Evolutionary conservation across 306 rosid species (phyloP).

Genomic region (Macrotyloma uniflorum): DNA sequence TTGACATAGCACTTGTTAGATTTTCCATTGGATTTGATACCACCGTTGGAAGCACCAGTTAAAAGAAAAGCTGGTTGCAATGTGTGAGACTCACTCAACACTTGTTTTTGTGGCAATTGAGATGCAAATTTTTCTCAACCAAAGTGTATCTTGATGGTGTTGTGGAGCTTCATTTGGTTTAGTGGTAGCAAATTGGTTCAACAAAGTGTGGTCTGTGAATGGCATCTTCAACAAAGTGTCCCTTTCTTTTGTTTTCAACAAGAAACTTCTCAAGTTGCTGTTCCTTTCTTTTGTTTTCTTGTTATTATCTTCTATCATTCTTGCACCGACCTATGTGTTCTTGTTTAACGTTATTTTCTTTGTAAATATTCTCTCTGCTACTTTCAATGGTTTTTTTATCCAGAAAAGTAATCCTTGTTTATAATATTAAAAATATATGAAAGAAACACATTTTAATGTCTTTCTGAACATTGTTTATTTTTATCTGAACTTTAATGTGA

Average conservation of each 20-base stretch:
- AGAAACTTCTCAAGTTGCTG: conserved; percentile 27
- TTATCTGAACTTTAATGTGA: too few relatives aligned
- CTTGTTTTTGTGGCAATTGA: conserved; percentile 3
- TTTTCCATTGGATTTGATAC: conserved; percentile 40
- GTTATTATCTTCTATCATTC: background rate
- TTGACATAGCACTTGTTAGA: conserved; percentile 46
- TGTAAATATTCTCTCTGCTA: conserved; percentile 31
- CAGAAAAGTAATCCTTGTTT: background rate
- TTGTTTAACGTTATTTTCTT: background rate
- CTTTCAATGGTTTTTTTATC: too few relatives aligned
- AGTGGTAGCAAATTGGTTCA: conserved; percentile 26
- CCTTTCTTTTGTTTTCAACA: background rate
- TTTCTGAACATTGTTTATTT: too few relatives aligned
- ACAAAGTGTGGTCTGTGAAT: background rate
- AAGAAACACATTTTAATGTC: too few relatives aligned
- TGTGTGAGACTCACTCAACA: conserved; percentile 17
- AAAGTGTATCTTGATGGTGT: conserved; percentile 19
- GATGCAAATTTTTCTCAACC: conserved; percentile 13
- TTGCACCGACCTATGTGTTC: background rate
- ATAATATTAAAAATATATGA: too few relatives aligned
- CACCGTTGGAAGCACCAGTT: conserved; percentile 24
- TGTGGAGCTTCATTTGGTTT: conserved; percentile 30
- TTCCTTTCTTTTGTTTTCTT: background rate
- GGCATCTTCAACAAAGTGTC: conserved; percentile 9
- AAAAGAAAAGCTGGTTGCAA: conserved; percentile 30